A percentile compares a stretch with the other conserved stretches of the same genome.
Evolutionary conservation across 805 yeast species (phyloP).

Genomic region (Candida maltosa): DNA sequence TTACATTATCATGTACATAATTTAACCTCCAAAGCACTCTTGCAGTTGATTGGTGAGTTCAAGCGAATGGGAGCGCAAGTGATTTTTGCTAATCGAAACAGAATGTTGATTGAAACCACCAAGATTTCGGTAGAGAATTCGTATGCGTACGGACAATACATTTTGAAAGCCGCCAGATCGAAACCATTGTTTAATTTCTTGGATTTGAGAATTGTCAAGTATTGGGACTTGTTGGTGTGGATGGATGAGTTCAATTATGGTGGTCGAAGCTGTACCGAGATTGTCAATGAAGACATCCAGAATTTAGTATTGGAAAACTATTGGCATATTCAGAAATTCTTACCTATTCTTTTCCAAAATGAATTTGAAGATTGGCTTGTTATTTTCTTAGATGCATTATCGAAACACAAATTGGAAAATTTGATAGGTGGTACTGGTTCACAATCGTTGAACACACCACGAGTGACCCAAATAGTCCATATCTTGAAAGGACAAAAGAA

Average conservation of each 20-base stretch:
- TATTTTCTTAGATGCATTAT: conserved; percentile 68
- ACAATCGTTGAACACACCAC: conserved; percentile 47
- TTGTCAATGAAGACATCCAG: conserved; percentile 43
- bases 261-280: conserved; percentile 57
- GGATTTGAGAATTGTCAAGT: conserved; percentile 68
- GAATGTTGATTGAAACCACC: conserved; percentile 66
- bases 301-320: conserved; percentile 48
- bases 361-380: conserved; percentile 89
- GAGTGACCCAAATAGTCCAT: conserved; percentile 67
- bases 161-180: conserved; percentile 71
- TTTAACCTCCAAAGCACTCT: conserved; percentile 73
- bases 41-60: conserved; percentile 80
- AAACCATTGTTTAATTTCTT: conserved; percentile 80
- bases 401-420: conserved; percentile 42
- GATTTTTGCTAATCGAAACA: conserved; percentile 76
- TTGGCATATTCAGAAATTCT: conserved; percentile 77
- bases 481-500: conserved; percentile 43
- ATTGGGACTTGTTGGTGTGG: conserved; percentile 95
- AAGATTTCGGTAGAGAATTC: conserved; percentile 82
- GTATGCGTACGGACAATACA: conserved; percentile 85
- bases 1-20: conserved; percentile 86
- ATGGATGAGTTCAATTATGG: conserved; percentile 89
- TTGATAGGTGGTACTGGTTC: conserved; percentile 34
- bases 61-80: conserved; percentile 73
- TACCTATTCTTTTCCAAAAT: conserved; percentile 71